phyloP scores from a whole-genome alignment of 805 yeast species.

The Nakazawaea anatomiae region DNA sequence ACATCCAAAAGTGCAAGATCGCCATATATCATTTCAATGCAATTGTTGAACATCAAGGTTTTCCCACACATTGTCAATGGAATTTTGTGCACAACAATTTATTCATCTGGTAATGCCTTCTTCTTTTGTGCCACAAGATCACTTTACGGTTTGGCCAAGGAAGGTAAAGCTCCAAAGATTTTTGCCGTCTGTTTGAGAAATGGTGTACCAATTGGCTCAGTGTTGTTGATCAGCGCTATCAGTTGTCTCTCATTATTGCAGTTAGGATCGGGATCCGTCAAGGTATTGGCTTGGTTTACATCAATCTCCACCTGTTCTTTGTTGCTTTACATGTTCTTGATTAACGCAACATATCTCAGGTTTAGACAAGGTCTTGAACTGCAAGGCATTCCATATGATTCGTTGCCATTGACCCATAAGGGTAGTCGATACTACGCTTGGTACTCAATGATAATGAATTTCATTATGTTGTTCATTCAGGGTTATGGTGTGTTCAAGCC shows the following conservation, averaged over 20 bases:
- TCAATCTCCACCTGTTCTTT: slow-evolving; percentile 68
- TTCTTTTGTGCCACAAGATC: slow-evolving; percentile 65
- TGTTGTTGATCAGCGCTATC: slow-evolving; percentile 49
- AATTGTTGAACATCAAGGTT: slow-evolving; percentile 51
- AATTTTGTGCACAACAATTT: slow-evolving; percentile 64
- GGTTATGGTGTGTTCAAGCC: slow-evolving; percentile 39
- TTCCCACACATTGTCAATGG: slow-evolving; percentile 76
- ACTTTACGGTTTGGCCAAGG: slow-evolving; percentile 61
- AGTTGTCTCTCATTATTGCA: slow-evolving; percentile 65
- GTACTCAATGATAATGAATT: slow-evolving; percentile 16
- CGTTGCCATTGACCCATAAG: slow-evolving; percentile 47
- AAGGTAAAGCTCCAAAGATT: slow-evolving; percentile 66
- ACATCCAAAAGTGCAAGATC: slow-evolving; percentile 42
- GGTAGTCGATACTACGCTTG: slow-evolving; percentile 23
- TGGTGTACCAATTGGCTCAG: slow-evolving; percentile 73
- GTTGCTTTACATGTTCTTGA: slow-evolving; percentile 52
- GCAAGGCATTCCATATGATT: slow-evolving; percentile 41
- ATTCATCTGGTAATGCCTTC: slow-evolving; percentile 79
- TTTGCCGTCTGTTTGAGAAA: slow-evolving; percentile 56
- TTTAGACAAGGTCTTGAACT: slow-evolving; percentile 54
- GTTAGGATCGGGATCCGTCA: slow-evolving; percentile 50
- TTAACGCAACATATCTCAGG: slow-evolving; percentile 52
- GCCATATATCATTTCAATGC: slow-evolving; percentile 81
- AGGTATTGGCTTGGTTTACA: slow-evolving; percentile 68
- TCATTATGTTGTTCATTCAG: slow-evolving; percentile 34